Conservation (phyloP, 148 eudicot species). For the Cornus suecica region DNA sequence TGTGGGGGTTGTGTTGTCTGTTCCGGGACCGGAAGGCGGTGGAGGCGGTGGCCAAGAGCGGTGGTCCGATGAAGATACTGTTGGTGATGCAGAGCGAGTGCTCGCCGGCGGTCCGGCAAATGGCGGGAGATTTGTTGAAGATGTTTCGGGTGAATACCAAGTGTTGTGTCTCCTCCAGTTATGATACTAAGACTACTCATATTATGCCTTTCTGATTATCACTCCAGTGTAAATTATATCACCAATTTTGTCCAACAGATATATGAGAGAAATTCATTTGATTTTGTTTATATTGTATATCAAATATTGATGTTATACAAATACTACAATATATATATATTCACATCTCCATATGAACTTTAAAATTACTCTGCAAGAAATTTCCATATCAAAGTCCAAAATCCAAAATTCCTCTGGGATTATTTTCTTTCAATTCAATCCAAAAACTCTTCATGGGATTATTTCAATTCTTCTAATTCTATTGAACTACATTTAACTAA, state of each 20-base stretch:
- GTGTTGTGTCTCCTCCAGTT: conserved; percentile 39
- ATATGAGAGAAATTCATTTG: conserved; percentile 8
- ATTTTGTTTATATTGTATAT: background rate
- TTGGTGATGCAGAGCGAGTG: conserved; percentile 70
- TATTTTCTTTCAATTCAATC: too few species aligned
- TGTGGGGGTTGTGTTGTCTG: conserved; percentile 64
- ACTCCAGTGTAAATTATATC: conserved; percentile 10
- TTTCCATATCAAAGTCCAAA: too few species aligned
- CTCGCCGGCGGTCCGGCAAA: conserved; percentile 54
- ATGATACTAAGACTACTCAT: conserved; percentile 71
- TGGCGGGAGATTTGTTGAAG: conserved; percentile 70
- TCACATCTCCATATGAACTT: too few species aligned
- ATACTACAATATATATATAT: too few species aligned
- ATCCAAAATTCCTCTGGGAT: too few species aligned
- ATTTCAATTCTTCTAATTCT: too few species aligned
- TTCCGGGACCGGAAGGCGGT: conserved; percentile 46
- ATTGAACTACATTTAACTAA: too few species aligned
- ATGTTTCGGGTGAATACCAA: conserved; percentile 53
- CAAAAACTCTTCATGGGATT: too few species aligned
- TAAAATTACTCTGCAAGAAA: too few species aligned
- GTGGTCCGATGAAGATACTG: conserved; percentile 60
- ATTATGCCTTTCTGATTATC: conserved; percentile 62
- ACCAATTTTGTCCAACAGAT: conserved; percentile 24
- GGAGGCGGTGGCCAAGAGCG: conserved; percentile 45
- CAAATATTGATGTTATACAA: background rate